Conservation (phyloP, 2,329 filamentous ascomycete species). For the Pseudocercospora macadamiae region DNA sequence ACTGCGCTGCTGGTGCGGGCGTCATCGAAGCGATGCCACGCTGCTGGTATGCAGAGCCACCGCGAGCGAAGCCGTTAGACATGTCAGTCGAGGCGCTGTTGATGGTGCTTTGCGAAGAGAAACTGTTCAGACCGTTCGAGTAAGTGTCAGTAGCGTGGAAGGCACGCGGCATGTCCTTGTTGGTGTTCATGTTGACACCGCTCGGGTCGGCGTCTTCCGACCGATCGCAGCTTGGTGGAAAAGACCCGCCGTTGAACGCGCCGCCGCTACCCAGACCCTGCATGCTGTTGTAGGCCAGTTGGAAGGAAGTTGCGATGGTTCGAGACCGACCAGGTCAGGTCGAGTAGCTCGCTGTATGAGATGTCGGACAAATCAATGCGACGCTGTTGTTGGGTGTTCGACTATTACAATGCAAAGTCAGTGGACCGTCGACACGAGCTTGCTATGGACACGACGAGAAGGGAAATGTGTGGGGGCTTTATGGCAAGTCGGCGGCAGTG, state of each 20-base stretch:
- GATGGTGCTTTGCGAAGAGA: background rate
- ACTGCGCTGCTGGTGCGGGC: background rate
- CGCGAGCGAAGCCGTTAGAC: background rate
- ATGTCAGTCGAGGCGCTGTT: background rate
- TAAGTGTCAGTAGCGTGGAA: background rate
- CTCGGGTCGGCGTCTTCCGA: background rate
- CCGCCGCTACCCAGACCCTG: background rate
- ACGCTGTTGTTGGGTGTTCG: background rate
- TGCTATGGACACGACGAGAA: background rate
- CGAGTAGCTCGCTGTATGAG: background rate
- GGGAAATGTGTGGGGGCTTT: background rate
- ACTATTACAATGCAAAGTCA: background rate
- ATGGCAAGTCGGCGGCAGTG: background rate
- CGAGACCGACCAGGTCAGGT: background rate
- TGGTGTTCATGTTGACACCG: background rate
- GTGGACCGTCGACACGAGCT: background rate
- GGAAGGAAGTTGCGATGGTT: background rate
- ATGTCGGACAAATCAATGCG: background rate
- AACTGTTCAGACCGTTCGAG: background rate
- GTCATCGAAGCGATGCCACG: background rate
- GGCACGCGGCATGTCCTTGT: background rate
- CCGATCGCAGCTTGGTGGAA: background rate
- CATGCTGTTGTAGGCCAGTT: background rate
- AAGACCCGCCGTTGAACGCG: background rate
- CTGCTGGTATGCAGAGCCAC: background rate